phyloP scores from a whole-genome alignment of 192 early-diverging fungal species.

The Backusella morwellensis region DNA sequence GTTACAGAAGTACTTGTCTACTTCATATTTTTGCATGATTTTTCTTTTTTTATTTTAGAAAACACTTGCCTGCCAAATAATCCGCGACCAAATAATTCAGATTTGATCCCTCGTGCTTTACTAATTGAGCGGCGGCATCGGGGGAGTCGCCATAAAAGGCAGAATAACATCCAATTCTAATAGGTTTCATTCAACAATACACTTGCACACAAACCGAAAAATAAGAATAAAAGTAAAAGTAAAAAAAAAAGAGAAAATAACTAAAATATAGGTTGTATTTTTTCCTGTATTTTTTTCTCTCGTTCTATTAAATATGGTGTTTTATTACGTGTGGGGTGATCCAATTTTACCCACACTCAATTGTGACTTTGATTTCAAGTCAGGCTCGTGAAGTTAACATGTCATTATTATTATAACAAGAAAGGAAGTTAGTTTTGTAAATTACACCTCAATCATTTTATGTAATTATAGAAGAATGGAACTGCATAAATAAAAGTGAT shows the following conservation, averaged over 20 bases:
- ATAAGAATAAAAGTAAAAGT: neutral
- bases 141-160: conserved; percentile 58
- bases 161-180: conserved; percentile 59
- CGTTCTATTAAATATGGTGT: conserved; percentile 1
- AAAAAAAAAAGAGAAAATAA: neutral
- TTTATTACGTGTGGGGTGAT: neutral
- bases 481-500: neutral
- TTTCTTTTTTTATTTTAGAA: neutral
- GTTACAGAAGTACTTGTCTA: neutral
- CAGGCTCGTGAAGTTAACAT: conserved; percentile 1
- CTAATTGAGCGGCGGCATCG: conserved; percentile 53
- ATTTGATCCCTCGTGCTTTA: conserved; percentile 41
- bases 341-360: neutral
- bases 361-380: neutral
- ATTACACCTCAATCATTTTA: neutral
- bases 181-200: conserved; percentile 13
- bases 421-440: neutral
- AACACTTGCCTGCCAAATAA: conserved; percentile 56
- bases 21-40: neutral
- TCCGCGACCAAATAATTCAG: conserved; percentile 61
- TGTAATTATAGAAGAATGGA: neutral
- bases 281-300: neutral
- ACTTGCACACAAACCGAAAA: neutral
- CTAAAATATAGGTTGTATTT: neutral
- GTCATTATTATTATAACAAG: neutral